Base-by-base conservation (phyloP, 352 stramenopile genomes). In the Stephanocyclus meneghinianus region DNA sequence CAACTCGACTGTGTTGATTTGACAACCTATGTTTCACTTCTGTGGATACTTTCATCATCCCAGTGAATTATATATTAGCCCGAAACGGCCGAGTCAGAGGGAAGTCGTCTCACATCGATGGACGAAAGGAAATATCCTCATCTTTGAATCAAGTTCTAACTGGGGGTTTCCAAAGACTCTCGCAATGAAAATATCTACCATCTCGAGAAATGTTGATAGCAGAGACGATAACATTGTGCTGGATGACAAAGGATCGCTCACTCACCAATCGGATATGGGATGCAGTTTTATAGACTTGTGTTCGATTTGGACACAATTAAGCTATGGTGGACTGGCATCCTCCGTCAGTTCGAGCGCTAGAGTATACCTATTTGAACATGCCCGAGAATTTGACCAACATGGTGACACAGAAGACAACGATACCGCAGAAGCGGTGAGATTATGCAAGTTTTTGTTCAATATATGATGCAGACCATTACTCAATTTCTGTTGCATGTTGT, bases 91-190 rank as follows among this genome's bases (percentile, higher is more conserved):
- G 32, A 61, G 44, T 70, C 68, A 56, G 18, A 56, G 56, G 51
- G 42, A 81, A 40, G 60, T 68, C 8, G 40, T 50, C 15, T 66
- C 48, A 37, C 47, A 77, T 35, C 64, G 69, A 51, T 90, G 85
- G 84, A 62, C 80, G 21, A 60, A 65, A 53, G 74, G 60, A n/a
- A 81, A 85, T 56, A 81, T 66, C 47, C 66, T 93, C 6, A 40
- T 79, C 1, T 93, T 93, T 75, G 76, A 91, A 29, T 87, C 76
- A 9, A 75, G 81, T 29, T 91, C 84, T 3, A 86, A 82, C 13
- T 93, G 85, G 86, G 88, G 88, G 30, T 71, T 73, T 55, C 88
- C 88, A 15, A 81, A 87, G 71, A 90, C 88, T 44, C 61, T 91
- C 5, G 81, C 81, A 0, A 76, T 91, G 9, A 81, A 84, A 71